Evolutionary conservation across 164 flowering plant genomes (phyloP), one percentile per base, ranked within the genome.

Genomic region (Umbilicus rupestris): DNA sequence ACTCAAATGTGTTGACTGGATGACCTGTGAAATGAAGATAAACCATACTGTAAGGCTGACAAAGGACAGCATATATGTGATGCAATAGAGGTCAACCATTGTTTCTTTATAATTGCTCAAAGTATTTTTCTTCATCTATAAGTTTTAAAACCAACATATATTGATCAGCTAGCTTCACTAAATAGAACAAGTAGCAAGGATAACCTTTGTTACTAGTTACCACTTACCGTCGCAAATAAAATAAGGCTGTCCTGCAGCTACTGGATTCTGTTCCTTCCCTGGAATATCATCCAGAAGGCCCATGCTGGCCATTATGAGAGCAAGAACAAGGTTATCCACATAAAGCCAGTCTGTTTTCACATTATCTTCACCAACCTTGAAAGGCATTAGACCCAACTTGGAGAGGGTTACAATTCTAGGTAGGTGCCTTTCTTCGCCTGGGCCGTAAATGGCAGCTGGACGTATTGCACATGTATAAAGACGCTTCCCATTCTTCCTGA

Each of bases 171-270:
- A 39, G 46, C 44, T 33, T 33, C 65, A 35, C 9, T 62, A n/a
- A 62, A 59, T n/a, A 29, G 19, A 35, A 62, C 65, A 62, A 17
- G 3, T 11, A 19, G 26, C 5, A 5, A 0, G 15, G 28, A 62
- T 7, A 15, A 2, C 7, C 9, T 20, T 11, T 63, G 14, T 37
- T 66, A 44, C 37, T 46, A 37, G 39, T 46, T 29, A 57, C 16
- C 55, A 9, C 44, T 78, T 87, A 94, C 98, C 98, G 76, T 94
- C 99, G 60, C 86, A 86, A 67, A 94, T 79, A 72, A 91, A 94
- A 70, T 94, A 94, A 29, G 96, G 77, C 78, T 94, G 96, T n/a
- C 99, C 99, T 74, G 96, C 88, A 82, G 97, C 99, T 35, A 89
- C 73, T 49, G 96, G 95, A 50, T n/a, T 71, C 6, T 84, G 81